These are phyloP conservation scores for Marasmius tenuissimus DNA, from an alignment of 1,284 basidiomycete species.

Conservation along the genomic window DNA sequence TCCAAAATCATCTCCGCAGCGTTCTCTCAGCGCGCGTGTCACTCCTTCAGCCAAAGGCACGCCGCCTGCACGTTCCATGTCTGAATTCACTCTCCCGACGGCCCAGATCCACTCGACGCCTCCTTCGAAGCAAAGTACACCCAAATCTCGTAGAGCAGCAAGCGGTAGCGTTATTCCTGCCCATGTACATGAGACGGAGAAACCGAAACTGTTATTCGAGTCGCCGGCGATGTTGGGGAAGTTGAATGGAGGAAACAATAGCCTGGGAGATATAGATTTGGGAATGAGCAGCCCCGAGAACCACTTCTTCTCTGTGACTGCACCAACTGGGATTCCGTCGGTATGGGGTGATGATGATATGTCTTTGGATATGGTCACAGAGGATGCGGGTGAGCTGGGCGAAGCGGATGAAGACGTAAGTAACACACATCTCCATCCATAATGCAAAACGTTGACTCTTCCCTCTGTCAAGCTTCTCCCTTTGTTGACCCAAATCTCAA, in stretches of 20 bases:
- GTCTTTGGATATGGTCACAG: slow-evolving; percentile 1
- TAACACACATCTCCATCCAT: neutral
- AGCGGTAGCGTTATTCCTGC: neutral
- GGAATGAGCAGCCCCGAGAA: slow-evolving; percentile 2
- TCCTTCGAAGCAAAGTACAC: neutral
- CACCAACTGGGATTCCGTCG: neutral
- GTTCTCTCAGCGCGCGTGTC: neutral
- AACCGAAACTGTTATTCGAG: neutral
- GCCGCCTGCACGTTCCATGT: neutral
- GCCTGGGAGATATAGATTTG: neutral
- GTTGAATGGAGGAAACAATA: neutral
- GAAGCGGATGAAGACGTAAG: slow-evolving; percentile 1
- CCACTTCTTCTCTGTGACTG: neutral
- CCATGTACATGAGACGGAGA: neutral
- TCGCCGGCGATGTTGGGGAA: neutral
- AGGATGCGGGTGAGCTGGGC: slow-evolving; percentile 1
- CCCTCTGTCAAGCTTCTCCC: slow-evolving; percentile 1
- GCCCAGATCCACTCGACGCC: neutral
- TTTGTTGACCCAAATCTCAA: slow-evolving; percentile 12
- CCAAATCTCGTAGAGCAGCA: neutral
- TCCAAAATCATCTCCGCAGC: neutral
- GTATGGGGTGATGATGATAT: slow-evolving; percentile 1
- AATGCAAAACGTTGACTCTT: neutral
- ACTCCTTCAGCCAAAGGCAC: neutral
- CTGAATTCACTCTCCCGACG: neutral